A percentile compares a stretch with the other conserved stretches of the same genome.
Evolutionary conservation across 345 rosid species (phyloP).

Genomic region (Syzygium jambos): DNA sequence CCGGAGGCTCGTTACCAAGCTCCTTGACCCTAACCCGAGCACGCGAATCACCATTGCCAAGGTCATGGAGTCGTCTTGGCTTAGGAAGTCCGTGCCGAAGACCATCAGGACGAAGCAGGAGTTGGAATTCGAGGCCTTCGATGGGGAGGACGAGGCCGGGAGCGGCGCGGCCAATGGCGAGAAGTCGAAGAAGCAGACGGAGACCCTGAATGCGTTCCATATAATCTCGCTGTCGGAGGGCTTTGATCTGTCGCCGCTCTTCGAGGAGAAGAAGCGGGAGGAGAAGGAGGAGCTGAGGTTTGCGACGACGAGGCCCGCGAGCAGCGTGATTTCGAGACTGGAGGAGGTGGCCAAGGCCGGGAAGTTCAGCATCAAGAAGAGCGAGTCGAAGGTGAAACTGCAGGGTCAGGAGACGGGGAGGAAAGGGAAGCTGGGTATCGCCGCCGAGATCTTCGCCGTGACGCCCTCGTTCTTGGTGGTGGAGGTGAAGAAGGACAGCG

Average conservation of each 20-base stretch:
- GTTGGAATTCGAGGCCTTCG: constrained; percentile 18
- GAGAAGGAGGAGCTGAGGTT: constrained; percentile 78
- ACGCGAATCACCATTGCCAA: constrained; percentile 44
- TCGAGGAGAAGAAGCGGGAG: constrained; percentile 80
- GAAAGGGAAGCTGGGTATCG: constrained; percentile 74
- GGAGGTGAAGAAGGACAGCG: constrained; percentile 86
- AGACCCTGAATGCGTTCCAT: constrained; percentile 80
- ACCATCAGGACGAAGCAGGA: constrained; percentile 10
- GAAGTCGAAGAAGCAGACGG: constrained; percentile 31
- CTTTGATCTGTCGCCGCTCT: constrained; percentile 75
- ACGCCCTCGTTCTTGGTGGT: constrained; percentile 71
- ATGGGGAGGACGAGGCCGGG: neutral
- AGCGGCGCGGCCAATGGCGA: neutral
- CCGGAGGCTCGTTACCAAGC: constrained; percentile 56
- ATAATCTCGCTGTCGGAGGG: constrained; percentile 84
- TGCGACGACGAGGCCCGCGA: constrained; percentile 69
- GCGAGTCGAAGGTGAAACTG: constrained; percentile 59
- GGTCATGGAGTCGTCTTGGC: constrained; percentile 75
- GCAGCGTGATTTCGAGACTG: constrained; percentile 72
- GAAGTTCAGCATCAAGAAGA: constrained; percentile 65
- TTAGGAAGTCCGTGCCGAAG: constrained; percentile 41
- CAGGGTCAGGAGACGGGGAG: constrained; percentile 77
- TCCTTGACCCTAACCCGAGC: constrained; percentile 80
- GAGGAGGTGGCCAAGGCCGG: constrained; percentile 65
- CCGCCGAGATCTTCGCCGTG: constrained; percentile 70